Conservation (phyloP, 2,329 filamentous ascomycete genomes). For the Colletotrichum orbiculare region DNA sequence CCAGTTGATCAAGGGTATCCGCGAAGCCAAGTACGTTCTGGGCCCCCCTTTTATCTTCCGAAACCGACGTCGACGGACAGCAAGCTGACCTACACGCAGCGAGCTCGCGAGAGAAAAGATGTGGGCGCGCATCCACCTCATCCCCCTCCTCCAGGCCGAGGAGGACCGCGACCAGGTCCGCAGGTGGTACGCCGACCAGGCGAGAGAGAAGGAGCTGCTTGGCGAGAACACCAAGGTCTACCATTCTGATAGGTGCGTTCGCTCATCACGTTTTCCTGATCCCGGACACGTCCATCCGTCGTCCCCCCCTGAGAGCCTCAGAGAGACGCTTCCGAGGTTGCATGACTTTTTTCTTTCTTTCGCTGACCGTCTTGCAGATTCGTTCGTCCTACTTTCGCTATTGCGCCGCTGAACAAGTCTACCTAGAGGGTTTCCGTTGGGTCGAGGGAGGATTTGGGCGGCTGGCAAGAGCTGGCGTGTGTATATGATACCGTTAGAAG, state of each 20-base stretch:
- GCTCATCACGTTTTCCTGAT: background rate
- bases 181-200: slow-evolving; percentile 85
- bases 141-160: slow-evolving; percentile 93
- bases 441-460: background rate
- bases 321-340: too few species aligned
- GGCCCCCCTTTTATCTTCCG: background rate
- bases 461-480: slow-evolving; percentile 21
- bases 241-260: slow-evolving; percentile 83
- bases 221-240: slow-evolving; percentile 88
- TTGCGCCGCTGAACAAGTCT: slow-evolving; percentile 72
- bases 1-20: slow-evolving; percentile 81
- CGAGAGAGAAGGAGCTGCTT: slow-evolving; percentile 88
- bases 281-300: background rate
- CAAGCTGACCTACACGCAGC: slow-evolving; percentile 57
- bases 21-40: slow-evolving; percentile 85
- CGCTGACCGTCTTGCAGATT: slow-evolving; percentile 63
- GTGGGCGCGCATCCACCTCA: slow-evolving; percentile 96
- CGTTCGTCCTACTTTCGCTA: slow-evolving; percentile 82
- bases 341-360: background rate
- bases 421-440: slow-evolving; percentile 53
- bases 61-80: too few species aligned
- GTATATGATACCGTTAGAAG: slow-evolving; percentile 17
- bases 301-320: background rate
- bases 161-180: slow-evolving; percentile 96
- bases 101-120: slow-evolving; percentile 97